Base-by-base conservation (phyloP, 2,329 filamentous ascomycete species). In the Eutypa lata region DNA sequence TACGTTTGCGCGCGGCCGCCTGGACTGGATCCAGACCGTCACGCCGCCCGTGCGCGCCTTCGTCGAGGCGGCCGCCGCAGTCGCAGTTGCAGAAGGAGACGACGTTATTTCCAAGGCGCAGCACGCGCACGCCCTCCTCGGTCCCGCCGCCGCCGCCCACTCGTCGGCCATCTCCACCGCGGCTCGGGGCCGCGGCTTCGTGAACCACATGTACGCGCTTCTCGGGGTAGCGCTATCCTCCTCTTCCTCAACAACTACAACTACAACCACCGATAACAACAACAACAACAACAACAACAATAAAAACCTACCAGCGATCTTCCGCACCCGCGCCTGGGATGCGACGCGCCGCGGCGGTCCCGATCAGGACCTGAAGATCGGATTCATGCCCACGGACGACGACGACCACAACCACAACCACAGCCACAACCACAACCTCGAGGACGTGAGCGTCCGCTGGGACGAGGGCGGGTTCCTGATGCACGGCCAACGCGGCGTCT, bases 21-120 rank as follows among this genome's bases (percentile, higher is more conserved):
- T 58, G 8, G 58, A 57, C 13, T 61, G 53, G 53, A 33, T 59
- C 10, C 57, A 59, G 49, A 57, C 53, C 2, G 49, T 61, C 5
- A 47, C 58, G 4, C 48, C 52, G 19, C 28, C 51, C 4, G 49
- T 49, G 44, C 53, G 49, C 13, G 22, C 22, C 4, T 57, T 59
- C 37, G 8, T 61, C 40, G 47, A 52, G 11, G 50, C 51, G 19
- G 51, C 35, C 3, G 53, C 50, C 3, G 21, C 45, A 31, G 22
- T 14, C 13, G 18, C 10, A 13, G 38, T 10, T 18, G 18, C n/a
- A 13, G 38, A 10, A n/a, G 14, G 22, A 5, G 42, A 33, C 8
- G 26, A 47, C 18, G 47, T 24, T 19, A 18, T 10, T 6, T 26
- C 19, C 22, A 40, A 22, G 10, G n/a, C 35, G 19, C 46, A 19